Evolutionary conservation across 73 alveolate species (phyloP).

Genomic region (Paramecium caudatum): DNA sequence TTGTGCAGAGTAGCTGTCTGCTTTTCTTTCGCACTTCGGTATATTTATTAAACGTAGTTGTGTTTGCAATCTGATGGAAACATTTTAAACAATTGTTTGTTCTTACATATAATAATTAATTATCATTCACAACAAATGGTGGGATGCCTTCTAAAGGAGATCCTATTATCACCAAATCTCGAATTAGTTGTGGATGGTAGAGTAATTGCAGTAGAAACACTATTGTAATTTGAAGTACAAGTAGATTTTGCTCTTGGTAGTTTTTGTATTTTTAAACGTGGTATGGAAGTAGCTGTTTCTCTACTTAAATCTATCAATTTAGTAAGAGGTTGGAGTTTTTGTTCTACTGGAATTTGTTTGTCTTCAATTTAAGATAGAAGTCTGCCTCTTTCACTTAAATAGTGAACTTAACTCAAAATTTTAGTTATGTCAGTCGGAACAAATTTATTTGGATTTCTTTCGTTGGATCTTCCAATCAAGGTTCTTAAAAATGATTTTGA

Average conservation of each 20-base stretch:
- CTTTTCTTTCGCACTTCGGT: not conserved
- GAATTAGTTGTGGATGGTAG: not conserved
- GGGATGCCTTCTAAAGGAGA: constrained; percentile 14
- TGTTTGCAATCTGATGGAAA: no score
- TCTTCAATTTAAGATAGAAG: constrained; percentile 36
- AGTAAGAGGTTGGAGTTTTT: not conserved
- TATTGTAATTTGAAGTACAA: not conserved
- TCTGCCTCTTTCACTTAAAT: constrained; percentile 40
- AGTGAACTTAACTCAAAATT: not conserved
- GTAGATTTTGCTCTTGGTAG: constrained; percentile 39
- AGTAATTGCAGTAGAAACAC: constrained; percentile 10
- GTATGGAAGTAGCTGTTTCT: not conserved
- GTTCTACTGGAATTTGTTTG: not conserved
- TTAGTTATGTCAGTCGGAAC: constrained; percentile 24
- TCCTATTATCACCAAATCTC: not conserved
- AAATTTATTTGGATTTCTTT: constrained; percentile 24
- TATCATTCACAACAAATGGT: constrained; percentile 5
- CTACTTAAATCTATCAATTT: not conserved
- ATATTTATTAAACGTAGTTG: no score
- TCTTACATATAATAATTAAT: constrained; percentile 4
- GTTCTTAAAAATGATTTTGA: constrained; percentile 1
- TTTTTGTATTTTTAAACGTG: not conserved
- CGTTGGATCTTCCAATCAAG: constrained; percentile 12
- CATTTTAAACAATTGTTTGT: no score
- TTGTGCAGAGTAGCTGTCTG: not conserved